phyloP scores from a whole-genome alignment of 345 rosid species.

The Trapa incisa region DNA sequence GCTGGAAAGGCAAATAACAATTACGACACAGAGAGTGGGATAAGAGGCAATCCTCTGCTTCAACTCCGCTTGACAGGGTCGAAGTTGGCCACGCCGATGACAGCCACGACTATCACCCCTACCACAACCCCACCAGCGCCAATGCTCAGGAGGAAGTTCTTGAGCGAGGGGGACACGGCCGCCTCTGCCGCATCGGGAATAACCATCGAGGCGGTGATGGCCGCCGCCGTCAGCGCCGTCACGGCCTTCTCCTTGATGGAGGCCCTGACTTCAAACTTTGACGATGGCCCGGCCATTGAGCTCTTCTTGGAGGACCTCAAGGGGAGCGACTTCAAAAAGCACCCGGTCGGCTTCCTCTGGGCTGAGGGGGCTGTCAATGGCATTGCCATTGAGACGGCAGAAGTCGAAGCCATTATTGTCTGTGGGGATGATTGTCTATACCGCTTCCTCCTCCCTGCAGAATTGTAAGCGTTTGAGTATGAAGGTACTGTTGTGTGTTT shows the following conservation, averaged over 20 bases:
- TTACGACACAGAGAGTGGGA: constrained; percentile 2
- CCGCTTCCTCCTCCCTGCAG: constrained; percentile 1
- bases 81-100: constrained; percentile 70
- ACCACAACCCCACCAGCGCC: constrained; percentile 65
- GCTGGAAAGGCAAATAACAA: constrained; percentile 3
- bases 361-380: constrained; percentile 27
- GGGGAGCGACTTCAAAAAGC: constrained; percentile 49
- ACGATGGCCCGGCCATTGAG: constrained; percentile 2
- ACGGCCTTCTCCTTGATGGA: constrained; percentile 64
- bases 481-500: constrained; percentile 9
- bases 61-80: constrained; percentile 65
- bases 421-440: background rate
- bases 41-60: constrained; percentile 5
- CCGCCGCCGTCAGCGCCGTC: constrained; percentile 65
- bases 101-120: constrained; percentile 43
- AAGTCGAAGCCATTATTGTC: constrained; percentile 54
- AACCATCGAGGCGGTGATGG: constrained; percentile 63
- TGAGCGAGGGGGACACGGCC: constrained; percentile 70
- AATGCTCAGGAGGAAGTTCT: constrained; percentile 89
- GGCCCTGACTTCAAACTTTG: constrained; percentile 35
- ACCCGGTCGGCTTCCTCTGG: constrained; percentile 31
- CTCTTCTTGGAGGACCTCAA: constrained; percentile 30
- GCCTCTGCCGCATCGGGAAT: constrained; percentile 74
- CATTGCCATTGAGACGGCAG: constrained; percentile 56
- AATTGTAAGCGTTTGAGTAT: constrained; percentile 10